Conservation (phyloP, 2,329 filamentous ascomycete species). For the Beauveria bassiana region DNA sequence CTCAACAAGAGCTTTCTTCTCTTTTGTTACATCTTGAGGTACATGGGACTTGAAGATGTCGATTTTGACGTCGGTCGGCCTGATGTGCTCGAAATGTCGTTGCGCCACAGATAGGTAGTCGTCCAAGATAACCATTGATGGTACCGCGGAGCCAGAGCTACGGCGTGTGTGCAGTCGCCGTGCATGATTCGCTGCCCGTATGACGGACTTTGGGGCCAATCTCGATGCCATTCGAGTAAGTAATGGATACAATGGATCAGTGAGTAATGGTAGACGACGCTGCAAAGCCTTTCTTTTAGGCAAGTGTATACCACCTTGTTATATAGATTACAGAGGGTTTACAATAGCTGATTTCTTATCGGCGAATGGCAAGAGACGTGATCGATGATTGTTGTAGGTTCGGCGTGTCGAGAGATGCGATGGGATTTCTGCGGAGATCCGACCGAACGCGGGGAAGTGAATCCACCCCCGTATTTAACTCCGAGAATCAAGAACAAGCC, state of each 20-base stretch:
- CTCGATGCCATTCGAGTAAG: background rate
- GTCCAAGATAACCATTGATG: slow-evolving; percentile 54
- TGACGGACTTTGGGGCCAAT: background rate
- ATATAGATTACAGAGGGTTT: background rate
- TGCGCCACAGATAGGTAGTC: slow-evolving; percentile 59
- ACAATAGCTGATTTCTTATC: slow-evolving; percentile 1
- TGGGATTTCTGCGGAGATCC: slow-evolving; percentile 1
- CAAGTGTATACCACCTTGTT: background rate
- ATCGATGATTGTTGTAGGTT: background rate
- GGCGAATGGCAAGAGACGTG: background rate
- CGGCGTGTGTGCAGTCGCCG: background rate
- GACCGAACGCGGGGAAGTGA: background rate
- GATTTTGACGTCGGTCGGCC: slow-evolving; percentile 35
- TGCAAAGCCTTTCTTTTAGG: too few relatives aligned
- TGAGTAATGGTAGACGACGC: background rate
- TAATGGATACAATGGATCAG: background rate
- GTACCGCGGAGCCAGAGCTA: background rate
- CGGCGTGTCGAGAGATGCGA: background rate
- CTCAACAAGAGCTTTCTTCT: slow-evolving; percentile 48
- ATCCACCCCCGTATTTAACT: background rate
- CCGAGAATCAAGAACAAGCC: background rate
- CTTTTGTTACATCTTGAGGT: slow-evolving; percentile 51
- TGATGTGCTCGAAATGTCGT: slow-evolving; percentile 44
- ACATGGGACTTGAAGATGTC: slow-evolving; percentile 44
- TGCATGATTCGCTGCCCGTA: background rate